These are phyloP conservation scores for Aureobasidium vineae DNA, from an alignment of 2,329 filamentous ascomycete genomes.

Conservation along the genomic window DNA sequence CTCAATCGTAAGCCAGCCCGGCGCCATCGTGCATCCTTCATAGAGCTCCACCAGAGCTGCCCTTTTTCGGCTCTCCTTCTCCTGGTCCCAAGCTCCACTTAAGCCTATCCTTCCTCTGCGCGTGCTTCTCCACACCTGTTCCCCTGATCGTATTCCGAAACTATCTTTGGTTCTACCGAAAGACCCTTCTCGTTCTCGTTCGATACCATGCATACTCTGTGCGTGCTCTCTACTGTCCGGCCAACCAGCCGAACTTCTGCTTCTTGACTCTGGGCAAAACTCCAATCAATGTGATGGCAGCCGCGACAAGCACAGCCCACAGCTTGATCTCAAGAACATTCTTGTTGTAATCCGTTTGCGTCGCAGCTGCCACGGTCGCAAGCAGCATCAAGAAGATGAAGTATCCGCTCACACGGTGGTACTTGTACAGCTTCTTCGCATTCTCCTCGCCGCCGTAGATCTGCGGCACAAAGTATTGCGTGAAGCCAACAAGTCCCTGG, in stretches of 20 bases:
- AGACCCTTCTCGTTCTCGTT: conserved; percentile 2
- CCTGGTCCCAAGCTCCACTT: conserved; percentile 15
- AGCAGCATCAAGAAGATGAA: conserved; percentile 66
- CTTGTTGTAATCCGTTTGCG: conserved; percentile 70
- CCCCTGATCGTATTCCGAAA: conserved; percentile 15
- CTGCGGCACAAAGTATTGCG: conserved; percentile 72
- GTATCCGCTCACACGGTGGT: conserved; percentile 79
- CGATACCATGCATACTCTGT: background rate
- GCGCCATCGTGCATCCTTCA: conserved; percentile 6
- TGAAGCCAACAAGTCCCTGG: conserved; percentile 77
- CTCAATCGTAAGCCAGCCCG: background rate
- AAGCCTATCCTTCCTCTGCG: conserved; percentile 1
- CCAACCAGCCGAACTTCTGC: conserved; percentile 66
- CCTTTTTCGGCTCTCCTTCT: background rate
- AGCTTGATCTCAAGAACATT: conserved; percentile 68
- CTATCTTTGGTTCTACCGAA: background rate
- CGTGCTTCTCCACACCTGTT: conserved; percentile 24
- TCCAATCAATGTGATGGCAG: conserved; percentile 66
- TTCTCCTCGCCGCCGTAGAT: conserved; percentile 76
- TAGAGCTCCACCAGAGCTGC: background rate
- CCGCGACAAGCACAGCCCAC: conserved; percentile 70
- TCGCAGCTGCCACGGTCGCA: conserved; percentile 71
- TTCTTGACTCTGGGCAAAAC: conserved; percentile 76
- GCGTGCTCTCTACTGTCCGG: conserved; percentile 5
- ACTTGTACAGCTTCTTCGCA: conserved; percentile 85